phyloP scores from a whole-genome alignment of 2,329 filamentous ascomycete species.

The Macroventuria anomochaeta region DNA sequence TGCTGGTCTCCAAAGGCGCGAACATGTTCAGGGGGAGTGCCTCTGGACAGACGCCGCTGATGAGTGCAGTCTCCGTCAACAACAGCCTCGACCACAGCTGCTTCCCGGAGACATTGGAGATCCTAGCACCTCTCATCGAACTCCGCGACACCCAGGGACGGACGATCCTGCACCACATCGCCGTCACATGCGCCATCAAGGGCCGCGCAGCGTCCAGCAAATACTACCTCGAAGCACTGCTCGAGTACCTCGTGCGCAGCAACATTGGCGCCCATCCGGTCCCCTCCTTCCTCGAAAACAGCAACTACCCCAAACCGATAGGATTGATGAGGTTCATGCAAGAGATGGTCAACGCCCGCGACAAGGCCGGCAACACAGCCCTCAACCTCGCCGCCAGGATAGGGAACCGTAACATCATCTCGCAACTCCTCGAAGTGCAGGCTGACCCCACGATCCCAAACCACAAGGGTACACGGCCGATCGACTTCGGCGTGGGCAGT shows the following conservation, averaged over 20 bases:
- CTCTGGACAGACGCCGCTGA: slow-evolving; percentile 88
- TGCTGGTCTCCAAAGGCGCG: slow-evolving; percentile 82
- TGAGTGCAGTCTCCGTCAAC: slow-evolving; percentile 89
- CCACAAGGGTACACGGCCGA: slow-evolving; percentile 81
- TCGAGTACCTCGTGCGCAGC: slow-evolving; percentile 93
- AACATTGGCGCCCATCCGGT: slow-evolving; percentile 45
- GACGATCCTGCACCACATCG: slow-evolving; percentile 95
- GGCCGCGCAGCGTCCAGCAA: slow-evolving; percentile 89
- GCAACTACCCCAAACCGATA: slow-evolving; percentile 69
- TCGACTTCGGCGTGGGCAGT: slow-evolving; percentile 92
- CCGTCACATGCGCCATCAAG: slow-evolving; percentile 93
- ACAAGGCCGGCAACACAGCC: slow-evolving; percentile 93
- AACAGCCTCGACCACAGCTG: slow-evolving; percentile 92
- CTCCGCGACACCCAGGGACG: slow-evolving; percentile 86
- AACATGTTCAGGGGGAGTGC: slow-evolving; percentile 88
- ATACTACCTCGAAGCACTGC: slow-evolving; percentile 91
- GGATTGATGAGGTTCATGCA: slow-evolving; percentile 92
- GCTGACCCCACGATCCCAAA: slow-evolving; percentile 93
- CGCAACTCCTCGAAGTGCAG: slow-evolving; percentile 93
- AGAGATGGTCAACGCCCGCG: slow-evolving; percentile 94
- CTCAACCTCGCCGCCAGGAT: slow-evolving; percentile 93
- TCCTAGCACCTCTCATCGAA: slow-evolving; percentile 88
- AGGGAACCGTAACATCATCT: slow-evolving; percentile 91
- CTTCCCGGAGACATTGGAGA: slow-evolving; percentile 88
- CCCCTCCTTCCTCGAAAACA: slow-evolving; percentile 57